A percentile compares a stretch with the other conserved stretches of the same genome.
These are phyloP conservation scores for Aspergillus cejpii DNA, from an alignment of 2,329 filamentous ascomycete genomes.

Conservation along the genomic window DNA sequence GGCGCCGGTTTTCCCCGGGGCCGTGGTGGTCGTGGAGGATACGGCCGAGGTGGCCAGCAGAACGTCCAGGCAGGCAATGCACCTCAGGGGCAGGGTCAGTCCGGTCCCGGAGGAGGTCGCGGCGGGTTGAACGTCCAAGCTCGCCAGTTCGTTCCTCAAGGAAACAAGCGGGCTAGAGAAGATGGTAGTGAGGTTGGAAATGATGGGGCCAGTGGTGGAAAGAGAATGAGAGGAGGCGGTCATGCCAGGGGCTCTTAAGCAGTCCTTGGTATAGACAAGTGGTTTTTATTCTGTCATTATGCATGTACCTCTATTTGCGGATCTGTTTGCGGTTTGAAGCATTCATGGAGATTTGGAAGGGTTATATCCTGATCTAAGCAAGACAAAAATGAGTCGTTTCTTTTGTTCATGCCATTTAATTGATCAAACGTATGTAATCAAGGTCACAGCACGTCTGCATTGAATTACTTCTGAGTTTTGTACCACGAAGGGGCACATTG, in stretches of 20 bases:
- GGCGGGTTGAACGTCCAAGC: conserved; percentile 46
- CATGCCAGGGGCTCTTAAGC: conserved; percentile 26
- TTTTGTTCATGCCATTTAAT: conserved; percentile 2
- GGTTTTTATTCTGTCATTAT: not conserved
- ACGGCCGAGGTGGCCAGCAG: conserved; percentile 35
- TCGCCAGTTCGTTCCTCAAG: conserved; percentile 51
- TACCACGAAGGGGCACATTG: not conserved
- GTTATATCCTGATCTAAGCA: not conserved
- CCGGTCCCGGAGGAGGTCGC: conserved; percentile 28
- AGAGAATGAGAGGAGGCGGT: conserved; percentile 44
- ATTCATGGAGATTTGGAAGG: not conserved
- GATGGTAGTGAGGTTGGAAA: conserved; percentile 39
- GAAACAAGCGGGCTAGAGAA: conserved; percentile 52
- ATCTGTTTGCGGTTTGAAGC: not conserved
- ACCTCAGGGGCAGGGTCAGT: conserved; percentile 25
- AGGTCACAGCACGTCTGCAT: not conserved
- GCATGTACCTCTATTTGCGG: conserved; percentile 7
- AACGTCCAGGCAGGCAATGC: conserved; percentile 37
- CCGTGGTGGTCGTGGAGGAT: conserved; percentile 38
- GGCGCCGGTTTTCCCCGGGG: conserved; percentile 41
- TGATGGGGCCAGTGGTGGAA: conserved; percentile 39
- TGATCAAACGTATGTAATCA: not conserved
- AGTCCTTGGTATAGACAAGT: not conserved
- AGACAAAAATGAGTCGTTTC: conserved; percentile 1
- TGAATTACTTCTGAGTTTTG: not conserved